Conservation (phyloP, 352 stramenopile genomes). For the Thraustochytrium sp. region DNA sequence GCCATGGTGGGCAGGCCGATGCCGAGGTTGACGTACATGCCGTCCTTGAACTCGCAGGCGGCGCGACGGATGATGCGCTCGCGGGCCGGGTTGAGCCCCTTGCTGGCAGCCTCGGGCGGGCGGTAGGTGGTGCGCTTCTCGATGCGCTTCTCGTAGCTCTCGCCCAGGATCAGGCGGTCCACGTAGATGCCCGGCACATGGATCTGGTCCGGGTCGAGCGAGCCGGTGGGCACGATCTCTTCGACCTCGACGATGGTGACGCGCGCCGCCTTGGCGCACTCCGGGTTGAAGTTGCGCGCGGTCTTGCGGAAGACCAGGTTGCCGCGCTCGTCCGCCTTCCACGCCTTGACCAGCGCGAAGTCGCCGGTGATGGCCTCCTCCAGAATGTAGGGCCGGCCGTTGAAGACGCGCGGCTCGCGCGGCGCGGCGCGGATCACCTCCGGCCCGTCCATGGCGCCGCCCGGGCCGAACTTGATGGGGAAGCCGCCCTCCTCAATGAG, state of each 20-base stretch:
- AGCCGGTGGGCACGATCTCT: constrained; percentile 82
- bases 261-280: constrained; percentile 83
- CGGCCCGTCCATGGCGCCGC: constrained; percentile 51
- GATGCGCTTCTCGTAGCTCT: constrained; percentile 83
- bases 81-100: constrained; percentile 63
- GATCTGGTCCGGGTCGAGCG: constrained; percentile 87
- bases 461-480: constrained; percentile 64
- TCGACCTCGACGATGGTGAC: constrained; percentile 90
- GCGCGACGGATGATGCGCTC: constrained; percentile 87
- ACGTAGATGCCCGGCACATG: constrained; percentile 92
- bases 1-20: constrained; percentile 90
- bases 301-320: constrained; percentile 92
- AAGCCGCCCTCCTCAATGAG: constrained; percentile 75
- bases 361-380: constrained; percentile 87
- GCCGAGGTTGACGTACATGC: constrained; percentile 95
- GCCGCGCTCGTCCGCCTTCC: constrained; percentile 87
- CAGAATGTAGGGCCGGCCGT: constrained; percentile 88
- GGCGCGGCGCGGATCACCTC: constrained; percentile 48
- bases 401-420: constrained; percentile 66
- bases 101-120: constrained; percentile 52
- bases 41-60: constrained; percentile 75
- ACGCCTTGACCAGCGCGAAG: constrained; percentile 88
- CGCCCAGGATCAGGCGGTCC: constrained; percentile 83
- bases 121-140: constrained; percentile 74
- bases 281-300: constrained; percentile 91